These are phyloP conservation scores for Phlyctochytrium arcticum DNA, from an alignment of 192 early-diverging fungal genomes.

Conservation along the genomic window DNA sequence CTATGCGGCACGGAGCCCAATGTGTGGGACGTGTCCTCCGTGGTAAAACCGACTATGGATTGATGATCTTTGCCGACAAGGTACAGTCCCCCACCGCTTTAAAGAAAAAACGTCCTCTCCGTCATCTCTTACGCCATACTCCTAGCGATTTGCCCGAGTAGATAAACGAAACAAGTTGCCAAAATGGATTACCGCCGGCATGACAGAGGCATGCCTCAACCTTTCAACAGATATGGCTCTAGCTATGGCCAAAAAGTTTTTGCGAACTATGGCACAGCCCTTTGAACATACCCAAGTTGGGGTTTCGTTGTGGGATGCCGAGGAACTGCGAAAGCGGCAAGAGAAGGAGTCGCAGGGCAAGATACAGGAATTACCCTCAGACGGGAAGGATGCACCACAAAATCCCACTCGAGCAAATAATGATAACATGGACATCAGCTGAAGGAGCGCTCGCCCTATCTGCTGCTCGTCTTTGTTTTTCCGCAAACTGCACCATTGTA, in stretches of 20 bases:
- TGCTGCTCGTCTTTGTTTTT: no score
- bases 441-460: no score
- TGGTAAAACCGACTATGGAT: conserved; percentile 97
- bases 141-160: conserved; percentile 78
- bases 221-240: conserved; percentile 98
- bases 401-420: no score
- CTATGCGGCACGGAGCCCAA: conserved; percentile 97
- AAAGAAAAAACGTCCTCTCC: not conserved
- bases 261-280: conserved; percentile 95
- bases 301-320: conserved; percentile 50
- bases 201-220: conserved; percentile 84
- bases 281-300: conserved; percentile 81
- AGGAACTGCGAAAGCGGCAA: conserved; percentile 18
- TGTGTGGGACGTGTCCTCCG: conserved; percentile 96
- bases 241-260: conserved; percentile 83
- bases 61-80: conserved; percentile 99
- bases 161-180: conserved; percentile 97
- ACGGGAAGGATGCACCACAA: no score
- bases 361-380: no score
- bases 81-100: conserved; percentile 38
- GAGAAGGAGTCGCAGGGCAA: conserved; percentile 16
- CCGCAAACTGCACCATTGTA: no score
- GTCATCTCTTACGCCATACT: not conserved
- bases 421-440: no score
- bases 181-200: conserved; percentile 90